Conservation (phyloP, 306 rosid species). For the Parietaria judaica region DNA sequence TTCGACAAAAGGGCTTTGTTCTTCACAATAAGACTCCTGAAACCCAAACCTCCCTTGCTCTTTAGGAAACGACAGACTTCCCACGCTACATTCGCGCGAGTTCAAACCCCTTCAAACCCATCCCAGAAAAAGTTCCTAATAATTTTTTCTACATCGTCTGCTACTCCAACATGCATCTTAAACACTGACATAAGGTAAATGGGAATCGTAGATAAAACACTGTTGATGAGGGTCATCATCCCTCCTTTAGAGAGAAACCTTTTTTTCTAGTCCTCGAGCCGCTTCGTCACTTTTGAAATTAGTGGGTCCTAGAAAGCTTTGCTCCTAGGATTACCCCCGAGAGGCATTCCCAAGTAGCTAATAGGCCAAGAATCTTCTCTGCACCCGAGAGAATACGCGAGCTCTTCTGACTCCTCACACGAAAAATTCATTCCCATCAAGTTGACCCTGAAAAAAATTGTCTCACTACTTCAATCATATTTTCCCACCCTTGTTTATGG, state of each 20-base stretch:
- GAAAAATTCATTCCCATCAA: background rate
- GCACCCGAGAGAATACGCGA: background rate
- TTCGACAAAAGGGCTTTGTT: background rate
- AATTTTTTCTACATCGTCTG: background rate
- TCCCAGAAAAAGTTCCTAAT: background rate
- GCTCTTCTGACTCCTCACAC: background rate
- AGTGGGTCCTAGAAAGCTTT: background rate
- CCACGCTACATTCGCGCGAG: background rate
- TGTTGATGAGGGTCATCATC: background rate
- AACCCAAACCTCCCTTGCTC: background rate
- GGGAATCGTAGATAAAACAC: background rate
- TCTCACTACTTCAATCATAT: background rate
- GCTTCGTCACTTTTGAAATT: background rate
- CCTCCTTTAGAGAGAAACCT: background rate
- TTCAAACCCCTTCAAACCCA: background rate
- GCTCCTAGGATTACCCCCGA: background rate
- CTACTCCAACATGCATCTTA: background rate
- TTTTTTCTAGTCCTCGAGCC: background rate
- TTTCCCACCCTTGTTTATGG: too few species aligned
- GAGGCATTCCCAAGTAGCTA: background rate
- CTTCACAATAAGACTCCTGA: background rate
- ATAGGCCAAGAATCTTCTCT: background rate
- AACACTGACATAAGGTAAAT: background rate
- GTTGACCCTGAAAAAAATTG: background rate
- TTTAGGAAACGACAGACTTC: background rate